Base-by-base conservation (phyloP, 139 green algal genomes). In the Coelastrella sp. region DNA sequence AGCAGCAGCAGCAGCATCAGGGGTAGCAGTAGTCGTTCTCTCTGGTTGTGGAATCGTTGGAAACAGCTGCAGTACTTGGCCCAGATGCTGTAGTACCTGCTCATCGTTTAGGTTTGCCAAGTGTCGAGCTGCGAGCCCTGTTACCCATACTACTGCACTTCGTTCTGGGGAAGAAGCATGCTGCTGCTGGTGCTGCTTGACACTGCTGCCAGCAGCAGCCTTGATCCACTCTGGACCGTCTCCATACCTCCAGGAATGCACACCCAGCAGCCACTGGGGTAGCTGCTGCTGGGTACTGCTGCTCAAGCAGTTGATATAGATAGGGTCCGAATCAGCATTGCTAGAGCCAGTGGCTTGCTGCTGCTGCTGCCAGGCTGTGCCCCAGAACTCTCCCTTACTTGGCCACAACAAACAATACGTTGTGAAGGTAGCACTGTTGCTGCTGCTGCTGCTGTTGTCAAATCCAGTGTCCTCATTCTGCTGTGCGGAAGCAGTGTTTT, bases 101-200 rank as follows among this genome's bases (percentile, higher is more conserved):
- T 84, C 76, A 19, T 90, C 87, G 5, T 19, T 57, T 19, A 84
- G n/a, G 19, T 37, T 21, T 69, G 79, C 73, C 76, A 88, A 69
- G 25, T 72, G 41, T 15, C 53, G 15, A 19, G 87, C 87, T 25
- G 76, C 68, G 4, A 59, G 43, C 9, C 77, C 81, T 32, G 87
- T 88, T 72, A 88, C 86, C 87, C 87, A 90, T n/a, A 90, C 11
- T 69, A 90, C 87, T 13, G 69, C 86, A 50, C 81, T 66, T 4
- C 60, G 25, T 5, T 35, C 74, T 0, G 27, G 62, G 25, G 43
- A 27, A 35, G n/a, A 15, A 17, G 19, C n/a, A 3, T 30, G 37
- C 40, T 43, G 37, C 41, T 38, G 30, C 79, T 50, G 79, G 23
- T 66, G 63, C 25, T 41, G 8, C 8, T 7, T 51, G 57, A 57